Conservation (phyloP, 192 early-diverging fungal genomes). For the Coemansia sp. region DNA sequence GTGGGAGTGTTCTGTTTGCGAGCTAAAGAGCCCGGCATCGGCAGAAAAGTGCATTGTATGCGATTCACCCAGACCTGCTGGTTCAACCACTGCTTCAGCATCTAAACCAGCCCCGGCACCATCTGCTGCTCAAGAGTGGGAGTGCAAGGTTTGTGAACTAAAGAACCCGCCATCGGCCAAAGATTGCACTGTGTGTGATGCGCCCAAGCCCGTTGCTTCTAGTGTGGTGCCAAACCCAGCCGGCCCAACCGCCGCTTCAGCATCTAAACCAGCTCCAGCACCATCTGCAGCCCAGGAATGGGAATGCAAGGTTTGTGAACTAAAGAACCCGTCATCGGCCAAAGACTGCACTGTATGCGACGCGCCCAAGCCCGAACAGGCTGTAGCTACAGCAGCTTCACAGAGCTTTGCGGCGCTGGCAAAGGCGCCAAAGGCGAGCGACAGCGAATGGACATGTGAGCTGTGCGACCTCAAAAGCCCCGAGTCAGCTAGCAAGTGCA, state of each 20-base stretch:
- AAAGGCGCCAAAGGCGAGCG: conserved; percentile 1
- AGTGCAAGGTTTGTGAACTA: conserved; percentile 13
- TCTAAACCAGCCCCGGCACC: background rate
- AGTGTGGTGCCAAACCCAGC: conserved; percentile 13
- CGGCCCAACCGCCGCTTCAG: background rate
- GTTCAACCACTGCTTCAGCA: background rate
- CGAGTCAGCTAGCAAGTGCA: conserved; percentile 13
- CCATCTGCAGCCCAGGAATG: background rate
- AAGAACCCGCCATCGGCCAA: conserved; percentile 11
- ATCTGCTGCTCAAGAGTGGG: background rate
- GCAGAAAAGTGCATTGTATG: conserved; percentile 26
- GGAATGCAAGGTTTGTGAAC: conserved; percentile 9
- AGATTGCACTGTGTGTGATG: conserved; percentile 32
- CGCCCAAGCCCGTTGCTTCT: conserved; percentile 12
- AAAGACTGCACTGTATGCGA: conserved; percentile 34
- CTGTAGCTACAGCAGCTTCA: too few relatives aligned
- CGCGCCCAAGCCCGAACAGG: conserved; percentile 11
- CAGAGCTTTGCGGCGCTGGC: background rate
- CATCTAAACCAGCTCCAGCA: background rate
- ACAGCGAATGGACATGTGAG: conserved; percentile 22
- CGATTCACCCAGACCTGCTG: conserved; percentile 23
- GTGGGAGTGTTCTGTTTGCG: conserved; percentile 27
- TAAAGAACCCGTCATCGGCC: conserved; percentile 16
- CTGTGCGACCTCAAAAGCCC: conserved; percentile 19
- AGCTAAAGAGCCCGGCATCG: conserved; percentile 10